phyloP scores from a whole-genome alignment of 78 protist species.

The Dictyostelium capitatum region DNA sequence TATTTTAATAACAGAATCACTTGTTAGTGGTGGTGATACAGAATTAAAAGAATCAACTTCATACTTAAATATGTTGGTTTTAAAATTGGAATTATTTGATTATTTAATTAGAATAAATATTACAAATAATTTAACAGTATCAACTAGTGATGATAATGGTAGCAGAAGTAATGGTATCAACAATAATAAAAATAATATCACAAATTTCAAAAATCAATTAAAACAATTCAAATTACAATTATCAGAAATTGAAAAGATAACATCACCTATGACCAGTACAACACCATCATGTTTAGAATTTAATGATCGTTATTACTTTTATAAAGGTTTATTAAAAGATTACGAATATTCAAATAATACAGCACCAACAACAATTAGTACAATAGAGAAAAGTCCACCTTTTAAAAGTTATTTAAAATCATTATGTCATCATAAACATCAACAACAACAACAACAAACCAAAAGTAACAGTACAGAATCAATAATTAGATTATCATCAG shows the following conservation, averaged over 20 bases:
- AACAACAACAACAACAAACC: neutral
- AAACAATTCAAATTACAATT: neutral
- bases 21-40: neutral
- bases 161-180: neutral
- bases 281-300: neutral
- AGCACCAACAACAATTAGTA: neutral
- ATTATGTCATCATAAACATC: neutral
- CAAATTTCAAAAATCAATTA: slow-evolving; percentile 8
- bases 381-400: neutral
- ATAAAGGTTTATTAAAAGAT: slow-evolving; percentile 22
- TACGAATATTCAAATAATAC: neutral
- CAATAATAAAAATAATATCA: neutral
- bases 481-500: neutral
- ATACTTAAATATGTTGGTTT: neutral
- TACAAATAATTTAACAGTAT: neutral
- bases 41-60: neutral
- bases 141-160: neutral
- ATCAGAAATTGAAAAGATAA: neutral
- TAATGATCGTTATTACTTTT: slow-evolving; percentile 3
- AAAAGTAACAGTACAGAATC: neutral
- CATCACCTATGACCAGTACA: neutral
- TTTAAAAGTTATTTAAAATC: slow-evolving; percentile 12
- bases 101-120: neutral
- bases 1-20: neutral
- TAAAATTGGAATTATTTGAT: neutral